Base-by-base conservation (phyloP, 2,329 filamentous ascomycete species). In the Diaporthe australafricana region DNA sequence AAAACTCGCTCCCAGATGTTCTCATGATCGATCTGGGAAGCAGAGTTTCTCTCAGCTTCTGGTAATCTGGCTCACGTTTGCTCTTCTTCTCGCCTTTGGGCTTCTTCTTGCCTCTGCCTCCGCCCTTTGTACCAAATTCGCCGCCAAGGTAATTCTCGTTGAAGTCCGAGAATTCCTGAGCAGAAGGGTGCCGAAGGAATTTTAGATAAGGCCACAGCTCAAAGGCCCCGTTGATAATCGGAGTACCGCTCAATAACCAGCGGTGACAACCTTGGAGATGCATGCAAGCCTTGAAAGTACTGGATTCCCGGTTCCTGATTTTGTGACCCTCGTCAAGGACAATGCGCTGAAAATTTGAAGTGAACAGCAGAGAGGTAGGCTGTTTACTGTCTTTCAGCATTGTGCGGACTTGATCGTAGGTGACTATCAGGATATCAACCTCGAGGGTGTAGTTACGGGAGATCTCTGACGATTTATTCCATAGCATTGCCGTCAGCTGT, bases 151-250 rank as follows among this genome's bases (percentile, higher is more conserved):
- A 55, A 2, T 17, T 55, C 2, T 40, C 20, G n/a, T n/a, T 52
- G 63, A 40, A 55, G 5, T n/a, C 16, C 20, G 16, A 6, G 17
- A 55, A 42, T 0, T 30, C 45, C 4, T 3, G 22, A 25, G 48
- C 38, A 1, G 45, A 4, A 11, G 48, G 66, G 16, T 55, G 66
- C 6, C 25, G 8, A 12, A 69, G 20, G n/a, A 69, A 69, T 9
- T 60, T 57, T 12, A 69, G 66, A 5, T 27, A 32, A 2, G 66
- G 22, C 16, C 14, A 56, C 12, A 69, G 3, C 12, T 69, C 66
- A 9, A 30, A 22, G 4, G 60, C 25, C 5, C 48, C 48, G 20
- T 69, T 69, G 9, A 17, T 52, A 5, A 35, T 57, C 1, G 66
- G 66, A 35, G 66, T 69, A 20, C 66, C 66, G 3, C 52, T 47